Evolutionary conservation across 1,284 basidiomycete genomes (phyloP).

Genomic region (Amylostereum chailletii): DNA sequence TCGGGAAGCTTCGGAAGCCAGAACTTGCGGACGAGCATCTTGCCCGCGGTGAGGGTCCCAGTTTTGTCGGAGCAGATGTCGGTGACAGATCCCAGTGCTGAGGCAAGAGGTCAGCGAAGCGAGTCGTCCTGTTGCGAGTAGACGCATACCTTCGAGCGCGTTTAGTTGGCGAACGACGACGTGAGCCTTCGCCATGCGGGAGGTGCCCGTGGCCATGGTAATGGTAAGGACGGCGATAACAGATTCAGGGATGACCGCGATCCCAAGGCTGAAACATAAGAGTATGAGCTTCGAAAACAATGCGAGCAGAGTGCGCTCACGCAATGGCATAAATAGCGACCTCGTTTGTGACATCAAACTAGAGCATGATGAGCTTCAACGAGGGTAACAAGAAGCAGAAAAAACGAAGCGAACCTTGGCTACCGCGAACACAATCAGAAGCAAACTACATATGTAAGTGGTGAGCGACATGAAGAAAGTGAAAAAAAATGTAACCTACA

Average conservation of each 20-base stretch:
- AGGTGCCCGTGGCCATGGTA: constrained; percentile 42
- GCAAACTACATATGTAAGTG: background rate
- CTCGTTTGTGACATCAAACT: constrained; percentile 32
- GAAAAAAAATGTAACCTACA: no score
- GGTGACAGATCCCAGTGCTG: constrained; percentile 35
- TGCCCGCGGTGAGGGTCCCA: constrained; percentile 17
- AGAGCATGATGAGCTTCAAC: constrained; percentile 25
- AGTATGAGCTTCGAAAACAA: background rate
- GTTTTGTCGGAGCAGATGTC: constrained; percentile 29
- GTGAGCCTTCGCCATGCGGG: constrained; percentile 40
- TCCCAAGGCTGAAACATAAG: constrained; percentile 1
- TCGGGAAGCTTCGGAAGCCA: background rate
- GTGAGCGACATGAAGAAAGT: no score
- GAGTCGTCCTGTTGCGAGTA: constrained; percentile 1
- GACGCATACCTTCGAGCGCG: constrained; percentile 45
- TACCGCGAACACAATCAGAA: constrained; percentile 44
- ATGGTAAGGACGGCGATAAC: constrained; percentile 34
- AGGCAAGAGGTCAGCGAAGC: constrained; percentile 1
- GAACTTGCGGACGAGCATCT: constrained; percentile 13
- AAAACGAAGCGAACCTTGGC: constrained; percentile 51
- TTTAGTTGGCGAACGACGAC: constrained; percentile 45
- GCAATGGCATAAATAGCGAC: constrained; percentile 40
- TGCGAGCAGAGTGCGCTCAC: background rate
- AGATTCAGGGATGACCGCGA: constrained; percentile 34
- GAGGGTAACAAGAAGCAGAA: constrained; percentile 24